A percentile compares a stretch with the other conserved stretches of the same genome.
Conservation (phyloP, 192 early-diverging fungal species). For the Powellomyces hirtus region DNA sequence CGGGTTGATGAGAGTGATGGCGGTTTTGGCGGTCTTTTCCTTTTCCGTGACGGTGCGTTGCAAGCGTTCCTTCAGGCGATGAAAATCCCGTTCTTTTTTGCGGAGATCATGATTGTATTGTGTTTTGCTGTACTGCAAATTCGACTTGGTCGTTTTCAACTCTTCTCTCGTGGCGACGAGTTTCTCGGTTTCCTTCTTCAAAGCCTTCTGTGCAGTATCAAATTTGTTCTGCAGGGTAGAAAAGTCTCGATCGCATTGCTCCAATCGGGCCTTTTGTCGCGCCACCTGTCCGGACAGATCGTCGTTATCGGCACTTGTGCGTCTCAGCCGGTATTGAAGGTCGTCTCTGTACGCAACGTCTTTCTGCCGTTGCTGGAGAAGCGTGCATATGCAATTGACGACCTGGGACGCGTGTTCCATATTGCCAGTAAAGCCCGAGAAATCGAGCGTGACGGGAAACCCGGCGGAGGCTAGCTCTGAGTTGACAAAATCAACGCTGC, state of each 20-base stretch:
- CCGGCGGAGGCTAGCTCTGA: constrained; percentile 23
- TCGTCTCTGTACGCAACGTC: constrained; percentile 29
- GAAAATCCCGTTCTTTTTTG: constrained; percentile 23
- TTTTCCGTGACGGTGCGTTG: constrained; percentile 22
- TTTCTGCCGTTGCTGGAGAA: constrained; percentile 32
- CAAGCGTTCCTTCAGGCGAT: constrained; percentile 27
- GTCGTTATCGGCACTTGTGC: constrained; percentile 18
- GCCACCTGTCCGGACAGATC: constrained; percentile 17
- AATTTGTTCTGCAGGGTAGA: constrained; percentile 2
- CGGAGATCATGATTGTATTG: constrained; percentile 37
- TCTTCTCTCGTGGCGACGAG: constrained; percentile 25
- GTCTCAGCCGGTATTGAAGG: constrained; percentile 19
- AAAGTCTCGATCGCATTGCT: constrained; percentile 19
- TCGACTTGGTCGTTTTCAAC: constrained; percentile 23
- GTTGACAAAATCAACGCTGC: constrained; percentile 25
- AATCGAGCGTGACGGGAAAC: constrained; percentile 20
- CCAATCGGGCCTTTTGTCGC: constrained; percentile 15
- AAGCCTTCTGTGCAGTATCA: constrained; percentile 16
- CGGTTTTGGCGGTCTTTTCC: constrained; percentile 12
- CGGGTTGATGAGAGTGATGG: constrained; percentile 27
- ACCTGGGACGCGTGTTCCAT: constrained; percentile 9
- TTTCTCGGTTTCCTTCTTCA: constrained; percentile 24
- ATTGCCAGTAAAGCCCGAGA: constrained; percentile 1
- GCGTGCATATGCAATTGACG: constrained; percentile 27
- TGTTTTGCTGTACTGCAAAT: constrained; percentile 18